These are phyloP conservation scores for Tolypocladium pustulatum DNA, from an alignment of 2,329 filamentous ascomycete species.

Conservation along the genomic window DNA sequence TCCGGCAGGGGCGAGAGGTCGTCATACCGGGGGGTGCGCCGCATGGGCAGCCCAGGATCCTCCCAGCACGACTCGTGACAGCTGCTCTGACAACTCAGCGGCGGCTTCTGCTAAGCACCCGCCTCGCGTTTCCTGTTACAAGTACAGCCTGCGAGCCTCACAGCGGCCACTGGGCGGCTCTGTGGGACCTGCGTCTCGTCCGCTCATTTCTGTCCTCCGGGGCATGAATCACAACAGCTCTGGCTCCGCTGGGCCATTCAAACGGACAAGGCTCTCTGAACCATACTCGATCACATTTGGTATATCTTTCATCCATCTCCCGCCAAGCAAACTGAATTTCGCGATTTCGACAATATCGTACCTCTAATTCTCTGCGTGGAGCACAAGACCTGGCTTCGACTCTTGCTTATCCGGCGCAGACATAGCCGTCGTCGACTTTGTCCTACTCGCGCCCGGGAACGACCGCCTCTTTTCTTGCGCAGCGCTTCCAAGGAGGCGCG, in stretches of 20 bases:
- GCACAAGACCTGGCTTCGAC: neutral
- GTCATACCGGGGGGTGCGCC: conserved; percentile 25
- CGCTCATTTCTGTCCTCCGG: conserved; percentile 11
- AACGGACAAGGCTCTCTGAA: neutral
- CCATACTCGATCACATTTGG: neutral
- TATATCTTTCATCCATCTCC: neutral
- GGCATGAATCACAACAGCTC: conserved; percentile 18
- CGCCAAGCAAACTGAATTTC: neutral
- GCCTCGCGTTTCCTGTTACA: conserved; percentile 2
- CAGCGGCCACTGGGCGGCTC: neutral
- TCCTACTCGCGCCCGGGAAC: neutral
- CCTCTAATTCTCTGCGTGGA: neutral
- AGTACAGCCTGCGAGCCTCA: conserved; percentile 1
- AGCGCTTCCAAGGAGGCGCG: neutral
- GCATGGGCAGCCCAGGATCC: conserved; percentile 27
- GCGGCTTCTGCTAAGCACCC: conserved; percentile 14
- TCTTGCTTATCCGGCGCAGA: neutral
- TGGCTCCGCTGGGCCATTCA: conserved; percentile 12
- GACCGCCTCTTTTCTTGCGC: neutral
- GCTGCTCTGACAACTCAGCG: conserved; percentile 25
- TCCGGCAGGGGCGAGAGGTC: conserved; percentile 29
- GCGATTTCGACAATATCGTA: neutral
- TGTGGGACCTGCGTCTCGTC: conserved; percentile 11
- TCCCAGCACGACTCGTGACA: conserved; percentile 27
- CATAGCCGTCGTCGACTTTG: neutral